These are phyloP conservation scores for Atkinsonella hypoxylon DNA, from an alignment of 2,329 filamentous ascomycete genomes.

Conservation along the genomic window DNA sequence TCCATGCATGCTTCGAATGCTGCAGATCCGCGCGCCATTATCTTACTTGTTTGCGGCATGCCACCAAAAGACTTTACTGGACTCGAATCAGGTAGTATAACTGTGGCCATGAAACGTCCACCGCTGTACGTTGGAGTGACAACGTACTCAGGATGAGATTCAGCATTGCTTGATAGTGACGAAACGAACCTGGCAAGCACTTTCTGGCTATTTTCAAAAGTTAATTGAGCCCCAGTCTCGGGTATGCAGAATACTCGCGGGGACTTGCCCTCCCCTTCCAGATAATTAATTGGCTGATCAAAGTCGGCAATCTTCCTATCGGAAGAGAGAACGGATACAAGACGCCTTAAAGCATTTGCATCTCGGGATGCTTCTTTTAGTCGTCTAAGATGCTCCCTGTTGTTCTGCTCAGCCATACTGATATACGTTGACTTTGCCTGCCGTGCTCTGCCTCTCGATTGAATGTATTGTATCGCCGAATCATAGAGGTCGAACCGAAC, in stretches of 20 bases:
- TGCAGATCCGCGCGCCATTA: slow-evolving; percentile 73
- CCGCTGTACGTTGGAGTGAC: slow-evolving; percentile 34
- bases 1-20: slow-evolving; percentile 72
- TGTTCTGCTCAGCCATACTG: slow-evolving; percentile 68
- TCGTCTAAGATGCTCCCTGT: slow-evolving; percentile 45
- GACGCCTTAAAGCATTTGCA: slow-evolving; percentile 54
- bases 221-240: slow-evolving; percentile 64
- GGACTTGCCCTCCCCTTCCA: slow-evolving; percentile 11
- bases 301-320: slow-evolving; percentile 44
- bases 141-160: slow-evolving; percentile 45
- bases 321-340: slow-evolving; percentile 62
- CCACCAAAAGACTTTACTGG: slow-evolving; percentile 59
- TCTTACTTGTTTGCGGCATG: slow-evolving; percentile 52
- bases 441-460: slow-evolving; percentile 79
- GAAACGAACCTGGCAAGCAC: slow-evolving; percentile 64
- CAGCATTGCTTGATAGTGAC: slow-evolving; percentile 33
- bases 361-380: slow-evolving; percentile 48
- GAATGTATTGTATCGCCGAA: slow-evolving; percentile 90
- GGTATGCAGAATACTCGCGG: slow-evolving; percentile 48
- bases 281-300: slow-evolving; percentile 9
- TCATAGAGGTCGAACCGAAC: slow-evolving; percentile 75
- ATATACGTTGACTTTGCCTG: slow-evolving; percentile 68
- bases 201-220: slow-evolving; percentile 59
- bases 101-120: slow-evolving; percentile 60
- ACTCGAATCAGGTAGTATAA: slow-evolving; percentile 63